Evolutionary conservation across 495 filamentous ascomycete genomes (phyloP).

Genomic region (Neurospora sp.): DNA sequence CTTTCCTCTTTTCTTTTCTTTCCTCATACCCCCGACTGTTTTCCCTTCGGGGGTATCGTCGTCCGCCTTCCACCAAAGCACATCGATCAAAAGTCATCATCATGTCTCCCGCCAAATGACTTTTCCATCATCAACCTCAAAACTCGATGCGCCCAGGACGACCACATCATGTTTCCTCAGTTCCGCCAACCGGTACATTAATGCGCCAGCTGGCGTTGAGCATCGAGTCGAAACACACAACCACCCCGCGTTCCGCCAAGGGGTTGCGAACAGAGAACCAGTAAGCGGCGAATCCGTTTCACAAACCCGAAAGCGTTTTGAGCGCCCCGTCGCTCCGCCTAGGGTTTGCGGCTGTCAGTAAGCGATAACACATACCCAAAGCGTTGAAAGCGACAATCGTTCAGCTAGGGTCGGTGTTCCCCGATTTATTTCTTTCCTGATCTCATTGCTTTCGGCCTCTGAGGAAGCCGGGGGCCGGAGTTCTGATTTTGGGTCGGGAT

Average conservation of each 20-base stretch:
- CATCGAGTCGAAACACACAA: not conserved
- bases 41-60: not conserved
- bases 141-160: not conserved
- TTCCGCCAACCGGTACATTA: not conserved
- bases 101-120: not conserved
- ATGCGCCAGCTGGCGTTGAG: not conserved
- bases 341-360: not conserved
- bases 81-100: not conserved
- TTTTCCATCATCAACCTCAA: not conserved
- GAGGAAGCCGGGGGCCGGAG: not conserved
- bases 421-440: not conserved
- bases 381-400: not conserved
- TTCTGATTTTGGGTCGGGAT: not conserved
- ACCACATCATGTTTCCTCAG: not conserved
- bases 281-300: constrained; percentile 8
- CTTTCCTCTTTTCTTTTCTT: not conserved
- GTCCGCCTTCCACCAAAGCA: not conserved
- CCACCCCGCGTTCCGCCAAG: constrained; percentile 6
- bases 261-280: constrained; percentile 7
- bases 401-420: not conserved
- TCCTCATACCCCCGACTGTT: not conserved
- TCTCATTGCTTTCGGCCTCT: not conserved
- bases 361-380: not conserved
- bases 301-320: constrained; percentile 5
- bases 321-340: constrained; percentile 2